These are phyloP conservation scores for Scheffersomyces illinoinensis DNA, from an alignment of 1,139 yeast genomes.

Conservation along the genomic window DNA sequence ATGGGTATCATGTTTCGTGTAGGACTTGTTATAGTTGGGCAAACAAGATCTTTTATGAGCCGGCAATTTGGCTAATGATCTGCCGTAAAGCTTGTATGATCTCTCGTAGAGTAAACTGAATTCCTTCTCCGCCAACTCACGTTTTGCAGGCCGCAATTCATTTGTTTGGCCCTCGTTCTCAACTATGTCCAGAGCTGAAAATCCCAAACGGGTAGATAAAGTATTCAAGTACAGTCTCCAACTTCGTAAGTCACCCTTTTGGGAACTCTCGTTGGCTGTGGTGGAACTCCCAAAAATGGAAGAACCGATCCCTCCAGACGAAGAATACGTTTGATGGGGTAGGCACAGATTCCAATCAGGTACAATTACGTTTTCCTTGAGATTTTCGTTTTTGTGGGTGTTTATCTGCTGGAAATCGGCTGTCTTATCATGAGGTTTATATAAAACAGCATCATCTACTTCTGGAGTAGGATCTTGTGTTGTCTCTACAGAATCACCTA, in stretches of 20 bases:
- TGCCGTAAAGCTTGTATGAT: conserved; percentile 44
- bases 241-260: conserved; percentile 31
- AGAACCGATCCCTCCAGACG: conserved; percentile 5
- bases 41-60: conserved; percentile 42
- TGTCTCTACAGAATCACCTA: conserved; percentile 5
- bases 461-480: conserved; percentile 6
- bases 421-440: conserved; percentile 46
- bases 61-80: conserved; percentile 40
- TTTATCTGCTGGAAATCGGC: conserved; percentile 45
- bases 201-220: conserved; percentile 40
- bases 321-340: conserved; percentile 23
- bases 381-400: conserved; percentile 48
- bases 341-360: conserved; percentile 47
- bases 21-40: conserved; percentile 41
- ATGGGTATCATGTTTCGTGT: conserved; percentile 14
- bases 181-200: conserved; percentile 34
- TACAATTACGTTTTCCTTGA: conserved; percentile 42
- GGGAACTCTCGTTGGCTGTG: conserved; percentile 25
- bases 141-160: conserved; percentile 9
- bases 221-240: conserved; percentile 42
- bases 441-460: conserved; percentile 47
- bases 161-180: conserved; percentile 8
- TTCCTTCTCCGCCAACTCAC: conserved; percentile 26
- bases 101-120: conserved; percentile 38
- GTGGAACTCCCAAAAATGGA: conserved; percentile 26